Base-by-base conservation (phyloP, 148 eudicot species). In the Heliamphora exappendiculata region DNA sequence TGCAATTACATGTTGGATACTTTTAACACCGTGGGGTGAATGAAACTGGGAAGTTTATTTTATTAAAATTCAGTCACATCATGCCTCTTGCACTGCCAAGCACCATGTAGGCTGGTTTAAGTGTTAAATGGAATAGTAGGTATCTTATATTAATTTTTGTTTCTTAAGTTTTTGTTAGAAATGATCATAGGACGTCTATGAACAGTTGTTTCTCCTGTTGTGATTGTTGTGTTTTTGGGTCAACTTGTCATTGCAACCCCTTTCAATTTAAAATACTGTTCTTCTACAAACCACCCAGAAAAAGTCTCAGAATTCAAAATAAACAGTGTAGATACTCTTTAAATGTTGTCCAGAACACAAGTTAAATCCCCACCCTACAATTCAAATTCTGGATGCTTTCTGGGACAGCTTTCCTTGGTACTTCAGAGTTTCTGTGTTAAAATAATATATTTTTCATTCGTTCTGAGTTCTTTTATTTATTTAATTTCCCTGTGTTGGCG, bases 401-500 rank as follows among this genome's bases (percentile, higher is more conserved):
- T n/a, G n/a, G n/a, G n/a, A n/a, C n/a, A n/a, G n/a, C n/a, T n/a
- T n/a, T n/a, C n/a, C n/a, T n/a, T n/a, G n/a, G n/a, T n/a, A n/a
- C n/a, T n/a, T n/a, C n/a, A n/a, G n/a, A n/a, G n/a, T n/a, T n/a
- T n/a, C n/a, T n/a, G n/a, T n/a, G n/a, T 16, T 1, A 16, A 16
- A 16, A 12, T 16, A 5, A 1, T 20, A 3, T 29, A 57, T 22
- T 22, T 57, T 22, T 16, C 62, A 57, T 16, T 5, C 1, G 5
- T 54, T 54, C 17, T 51, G 55, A 51, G 7, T 57, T 57, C 9
- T 6, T 57, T n/a, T 57, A 57, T 57, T 57, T 22, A 57, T 51
- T 22, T 14, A 54, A n/a, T 70, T 47, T 71, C 20, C 47, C 44
- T 39, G 75, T 54, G 11, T 26, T 77, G 62, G 5, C 73, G 53